Conservation (phyloP, 805 yeast genomes). For the Metschnikowia chrysomelidarum region DNA sequence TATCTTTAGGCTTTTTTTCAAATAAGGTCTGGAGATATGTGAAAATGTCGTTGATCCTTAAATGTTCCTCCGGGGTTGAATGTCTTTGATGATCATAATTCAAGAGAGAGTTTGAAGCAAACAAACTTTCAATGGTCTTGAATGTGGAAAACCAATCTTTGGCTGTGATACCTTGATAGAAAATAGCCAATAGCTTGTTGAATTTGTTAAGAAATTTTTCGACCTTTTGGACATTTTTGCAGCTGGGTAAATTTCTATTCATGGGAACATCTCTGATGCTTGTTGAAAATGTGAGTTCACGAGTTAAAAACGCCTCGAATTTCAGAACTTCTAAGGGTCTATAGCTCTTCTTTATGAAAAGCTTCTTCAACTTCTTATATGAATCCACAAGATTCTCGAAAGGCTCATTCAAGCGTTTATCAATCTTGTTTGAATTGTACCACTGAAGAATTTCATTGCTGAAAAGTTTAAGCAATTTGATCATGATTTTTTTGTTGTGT, state of each 20-base stretch:
- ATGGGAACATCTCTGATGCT: slow-evolving; percentile 45
- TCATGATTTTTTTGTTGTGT: slow-evolving; percentile 54
- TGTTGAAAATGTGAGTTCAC: slow-evolving; percentile 43
- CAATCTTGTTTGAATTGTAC: slow-evolving; percentile 44
- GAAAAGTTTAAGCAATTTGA: slow-evolving; percentile 62
- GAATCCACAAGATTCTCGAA: slow-evolving; percentile 43
- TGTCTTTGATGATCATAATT: slow-evolving; percentile 45
- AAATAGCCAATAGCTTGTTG: slow-evolving; percentile 57
- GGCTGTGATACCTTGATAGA: slow-evolving; percentile 54
- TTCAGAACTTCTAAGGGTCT: slow-evolving; percentile 51
- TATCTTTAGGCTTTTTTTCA: slow-evolving; percentile 42
- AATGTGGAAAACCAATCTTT: slow-evolving; percentile 79
- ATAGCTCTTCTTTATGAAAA: slow-evolving; percentile 67
- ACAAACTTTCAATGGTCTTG: slow-evolving; percentile 70
- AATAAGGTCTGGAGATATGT: slow-evolving; percentile 62
- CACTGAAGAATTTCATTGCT: slow-evolving; percentile 62
- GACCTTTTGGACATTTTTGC: slow-evolving; percentile 46
- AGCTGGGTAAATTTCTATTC: slow-evolving; percentile 45
- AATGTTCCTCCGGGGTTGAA: slow-evolving; percentile 48
- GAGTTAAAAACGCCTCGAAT: slow-evolving; percentile 36
- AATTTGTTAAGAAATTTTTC: slow-evolving; percentile 61
- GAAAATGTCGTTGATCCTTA: slow-evolving; percentile 67
- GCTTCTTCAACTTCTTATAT: slow-evolving; percentile 64
- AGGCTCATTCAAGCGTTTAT: slow-evolving; percentile 29
- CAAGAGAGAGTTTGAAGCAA: slow-evolving; percentile 59